Evolutionary conservation across 345 rosid genomes (phyloP), one percentile per base, ranked within the genome.

Genomic region (Pugionium dolabratum): DNA sequence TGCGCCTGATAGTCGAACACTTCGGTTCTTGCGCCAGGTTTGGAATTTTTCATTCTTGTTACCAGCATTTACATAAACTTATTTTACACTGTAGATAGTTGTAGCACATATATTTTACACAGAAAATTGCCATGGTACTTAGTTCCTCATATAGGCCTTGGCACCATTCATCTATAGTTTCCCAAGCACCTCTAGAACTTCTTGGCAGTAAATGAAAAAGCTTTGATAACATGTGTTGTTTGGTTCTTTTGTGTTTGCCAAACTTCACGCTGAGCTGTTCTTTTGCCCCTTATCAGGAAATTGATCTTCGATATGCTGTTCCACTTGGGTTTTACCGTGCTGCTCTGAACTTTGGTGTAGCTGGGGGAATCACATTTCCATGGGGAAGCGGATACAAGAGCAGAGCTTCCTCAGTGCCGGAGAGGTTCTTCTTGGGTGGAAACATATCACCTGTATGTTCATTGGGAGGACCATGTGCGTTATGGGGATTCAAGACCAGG

Each of bases 351-450:
- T 64, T 90, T 62, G 99, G 99, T 67, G 49, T 90, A 54, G 75
- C 96, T 51, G 82, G 81, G 11, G 97, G 99, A 59, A 77, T 87
- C 61, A 74, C 84, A 65, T 77, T 84, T 59, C 97, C 99, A 41
- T 81, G 90, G 90, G 96, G 95, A 70, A 51, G 50, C 68, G 95
- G 92, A 39, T 84, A 62, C 80, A 80, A 57, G 65, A 75, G 63
- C 72, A 83, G 63, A 76, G 76, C 87, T 46, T 76, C 93, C 37
- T 84, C 85, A 9, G 58, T 87, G 64, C 88, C 95, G 0, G 99
- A 94, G 77, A 90, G 95, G 74, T 87, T 88, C 80, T 94, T 84
- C 83, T 66, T 90, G 74, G 97, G 97, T 39, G 99, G 99, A 27
- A 94, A 90, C 81, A 45, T 80, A 50, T 94, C 97, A 71, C 97